Evolutionary conservation across 768 basidiomycete genomes (phyloP).

Genomic region (Pholiota conissans): DNA sequence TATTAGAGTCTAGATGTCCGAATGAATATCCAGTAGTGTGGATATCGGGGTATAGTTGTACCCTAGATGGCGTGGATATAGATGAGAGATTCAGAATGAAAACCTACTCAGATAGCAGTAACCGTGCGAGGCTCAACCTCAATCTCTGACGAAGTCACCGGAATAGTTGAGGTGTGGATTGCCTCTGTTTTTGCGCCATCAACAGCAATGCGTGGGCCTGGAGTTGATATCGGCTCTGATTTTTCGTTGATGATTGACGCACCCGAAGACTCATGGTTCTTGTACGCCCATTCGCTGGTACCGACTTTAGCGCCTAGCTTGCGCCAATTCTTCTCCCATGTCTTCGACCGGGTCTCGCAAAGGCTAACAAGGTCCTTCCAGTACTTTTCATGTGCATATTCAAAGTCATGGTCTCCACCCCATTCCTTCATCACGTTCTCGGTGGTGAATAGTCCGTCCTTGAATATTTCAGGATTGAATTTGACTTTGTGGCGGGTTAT

Average conservation of each 20-base stretch:
- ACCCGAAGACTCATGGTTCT: conserved; percentile 26
- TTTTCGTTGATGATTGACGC: not conserved
- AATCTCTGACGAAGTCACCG: not conserved
- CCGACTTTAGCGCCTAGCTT: conserved; percentile 69
- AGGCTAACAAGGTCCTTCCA: conserved; percentile 66
- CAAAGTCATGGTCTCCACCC: conserved; percentile 66
- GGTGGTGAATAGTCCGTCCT: conserved; percentile 65
- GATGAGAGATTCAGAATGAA: not conserved
- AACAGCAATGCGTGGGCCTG: not conserved
- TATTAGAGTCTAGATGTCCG: not conserved
- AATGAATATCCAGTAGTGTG: not conserved
- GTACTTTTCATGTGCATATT: conserved; percentile 74
- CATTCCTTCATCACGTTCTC: conserved; percentile 72
- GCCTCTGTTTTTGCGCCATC: not conserved
- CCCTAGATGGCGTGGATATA: not conserved
- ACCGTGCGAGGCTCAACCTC: not conserved
- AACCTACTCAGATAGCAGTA: too few relatives aligned
- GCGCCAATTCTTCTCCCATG: conserved; percentile 64
- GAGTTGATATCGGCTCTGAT: conserved; percentile 1
- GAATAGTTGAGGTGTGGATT: not conserved
- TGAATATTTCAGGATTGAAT: conserved; percentile 68
- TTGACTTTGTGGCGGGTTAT: conserved; percentile 73
- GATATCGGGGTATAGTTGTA: not conserved
- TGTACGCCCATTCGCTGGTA: conserved; percentile 79
- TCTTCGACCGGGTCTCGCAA: conserved; percentile 48